Percentiles rank a stretch among this genome's conserved stretches.
These are phyloP conservation scores for Canavalia gladiata DNA, from an alignment of 306 rosid species.

Conservation along the genomic window DNA sequence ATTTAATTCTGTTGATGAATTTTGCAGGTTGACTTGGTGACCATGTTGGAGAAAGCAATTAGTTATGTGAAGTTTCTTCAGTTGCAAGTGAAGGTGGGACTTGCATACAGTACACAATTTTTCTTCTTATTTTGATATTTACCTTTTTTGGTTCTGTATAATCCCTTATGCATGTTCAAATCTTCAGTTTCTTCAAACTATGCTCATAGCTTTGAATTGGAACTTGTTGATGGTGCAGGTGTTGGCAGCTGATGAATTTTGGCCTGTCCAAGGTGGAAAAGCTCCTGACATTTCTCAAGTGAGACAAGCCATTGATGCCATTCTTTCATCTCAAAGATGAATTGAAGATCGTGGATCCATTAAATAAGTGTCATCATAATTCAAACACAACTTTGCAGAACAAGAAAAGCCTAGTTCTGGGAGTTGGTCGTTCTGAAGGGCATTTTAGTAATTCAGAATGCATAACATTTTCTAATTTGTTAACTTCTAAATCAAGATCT, in stretches of 20 bases:
- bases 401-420: conserved; percentile 40
- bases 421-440: conserved; percentile 44
- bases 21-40: conserved; percentile 86
- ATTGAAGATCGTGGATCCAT: background rate
- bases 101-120: background rate
- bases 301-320: conserved; percentile 88
- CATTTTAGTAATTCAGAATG: conserved; percentile 42
- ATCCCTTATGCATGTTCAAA: background rate
- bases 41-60: conserved; percentile 94
- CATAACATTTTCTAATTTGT: conserved; percentile 40
- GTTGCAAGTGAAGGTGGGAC: conserved; percentile 86
- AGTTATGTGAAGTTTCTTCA: conserved; percentile 96
- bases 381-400: conserved; percentile 41
- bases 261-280: conserved; percentile 90
- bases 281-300: conserved; percentile 92
- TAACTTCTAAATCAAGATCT: conserved; percentile 37
- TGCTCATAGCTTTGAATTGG: conserved; percentile 7
- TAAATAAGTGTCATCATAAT: conserved; percentile 35
- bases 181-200: conserved; percentile 14
- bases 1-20: background rate
- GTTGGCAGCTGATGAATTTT: conserved; percentile 89
- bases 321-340: conserved; percentile 71
- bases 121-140: conserved; percentile 5
- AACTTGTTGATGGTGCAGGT: conserved; percentile 58
- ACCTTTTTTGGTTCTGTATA: background rate